Evolutionary conservation across 257 asterid species (phyloP).

Genomic region (Paraleonurus japonicus): DNA sequence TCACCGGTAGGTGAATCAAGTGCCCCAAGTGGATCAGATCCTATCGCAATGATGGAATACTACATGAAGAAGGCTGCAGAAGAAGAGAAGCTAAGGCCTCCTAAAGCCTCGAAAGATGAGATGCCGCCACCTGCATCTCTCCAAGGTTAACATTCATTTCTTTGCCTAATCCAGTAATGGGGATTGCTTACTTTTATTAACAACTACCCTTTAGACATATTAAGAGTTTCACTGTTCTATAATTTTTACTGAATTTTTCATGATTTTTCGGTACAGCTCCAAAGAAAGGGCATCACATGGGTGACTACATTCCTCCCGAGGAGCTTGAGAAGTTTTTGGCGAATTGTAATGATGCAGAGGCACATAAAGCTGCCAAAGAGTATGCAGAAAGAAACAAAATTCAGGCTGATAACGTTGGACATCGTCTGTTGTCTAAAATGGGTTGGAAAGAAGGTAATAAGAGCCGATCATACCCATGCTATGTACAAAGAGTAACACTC

Average conservation of each 20-base stretch:
- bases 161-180: not conserved
- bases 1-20: slow-evolving; percentile 49
- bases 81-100: slow-evolving; percentile 73
- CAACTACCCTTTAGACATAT: slow-evolving; percentile 8
- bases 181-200: slow-evolving; percentile 6
- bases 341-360: slow-evolving; percentile 63
- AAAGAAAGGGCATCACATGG: slow-evolving; percentile 95
- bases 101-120: slow-evolving; percentile 77
- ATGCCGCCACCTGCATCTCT: slow-evolving; percentile 96
- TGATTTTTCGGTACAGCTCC: slow-evolving; percentile 37
- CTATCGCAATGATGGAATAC: slow-evolving; percentile 93
- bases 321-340: slow-evolving; percentile 89
- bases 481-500: not conserved
- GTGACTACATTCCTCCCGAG: slow-evolving; percentile 88
- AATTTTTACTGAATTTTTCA: slow-evolving; percentile 13
- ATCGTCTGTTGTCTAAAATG: slow-evolving; percentile 81
- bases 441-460: slow-evolving; percentile 93
- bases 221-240: not conserved
- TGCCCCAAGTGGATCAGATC: slow-evolving; percentile 59
- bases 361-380: slow-evolving; percentile 60
- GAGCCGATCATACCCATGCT: not conserved
- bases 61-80: slow-evolving; percentile 90
- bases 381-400: slow-evolving; percentile 61
- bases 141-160: slow-evolving; percentile 45
- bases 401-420: slow-evolving; percentile 95